These are phyloP conservation scores for Baudoinia panamericana DNA, from an alignment of 495 filamentous ascomycete genomes.

Conservation along the genomic window DNA sequence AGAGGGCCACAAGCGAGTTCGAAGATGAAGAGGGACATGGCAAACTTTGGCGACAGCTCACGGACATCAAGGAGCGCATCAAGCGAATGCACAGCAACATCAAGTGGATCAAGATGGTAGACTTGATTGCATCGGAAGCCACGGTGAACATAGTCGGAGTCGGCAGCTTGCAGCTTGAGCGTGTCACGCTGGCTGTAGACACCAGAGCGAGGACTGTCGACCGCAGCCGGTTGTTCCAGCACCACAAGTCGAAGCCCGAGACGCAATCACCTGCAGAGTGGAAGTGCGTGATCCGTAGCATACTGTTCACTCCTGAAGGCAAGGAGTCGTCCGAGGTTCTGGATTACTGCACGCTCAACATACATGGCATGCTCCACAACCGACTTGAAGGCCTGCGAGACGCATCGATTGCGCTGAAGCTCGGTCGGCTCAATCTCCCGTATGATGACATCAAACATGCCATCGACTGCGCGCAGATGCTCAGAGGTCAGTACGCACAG, in stretches of 20 bases:
- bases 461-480: conserved; percentile 41
- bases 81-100: conserved; percentile 78
- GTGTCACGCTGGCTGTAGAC: conserved; percentile 74
- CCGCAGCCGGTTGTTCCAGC: conserved; percentile 77
- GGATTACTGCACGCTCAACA: conserved; percentile 74
- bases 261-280: conserved; percentile 82
- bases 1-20: conserved; percentile 1
- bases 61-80: conserved; percentile 63
- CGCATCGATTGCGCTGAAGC: conserved; percentile 76
- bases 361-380: conserved; percentile 86
- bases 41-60: conserved; percentile 66
- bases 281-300: conserved; percentile 73
- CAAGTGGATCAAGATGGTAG: conserved; percentile 78
- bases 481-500: conserved; percentile 29
- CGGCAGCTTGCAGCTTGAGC: conserved; percentile 72
- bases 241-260: conserved; percentile 53
- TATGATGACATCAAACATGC: conserved; percentile 58
- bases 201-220: conserved; percentile 85
- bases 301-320: conserved; percentile 77
- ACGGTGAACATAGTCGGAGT: conserved; percentile 61
- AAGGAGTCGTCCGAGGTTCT: conserved; percentile 76
- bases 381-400: conserved; percentile 78
- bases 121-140: conserved; percentile 74
- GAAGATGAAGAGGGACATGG: conserved; percentile 36
- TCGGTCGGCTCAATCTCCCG: conserved; percentile 79